Percentiles rank a stretch among this genome's conserved stretches.
phyloP scores from a whole-genome alignment of 2,329 filamentous ascomycete species.

The Cladosporium halotolerans region DNA sequence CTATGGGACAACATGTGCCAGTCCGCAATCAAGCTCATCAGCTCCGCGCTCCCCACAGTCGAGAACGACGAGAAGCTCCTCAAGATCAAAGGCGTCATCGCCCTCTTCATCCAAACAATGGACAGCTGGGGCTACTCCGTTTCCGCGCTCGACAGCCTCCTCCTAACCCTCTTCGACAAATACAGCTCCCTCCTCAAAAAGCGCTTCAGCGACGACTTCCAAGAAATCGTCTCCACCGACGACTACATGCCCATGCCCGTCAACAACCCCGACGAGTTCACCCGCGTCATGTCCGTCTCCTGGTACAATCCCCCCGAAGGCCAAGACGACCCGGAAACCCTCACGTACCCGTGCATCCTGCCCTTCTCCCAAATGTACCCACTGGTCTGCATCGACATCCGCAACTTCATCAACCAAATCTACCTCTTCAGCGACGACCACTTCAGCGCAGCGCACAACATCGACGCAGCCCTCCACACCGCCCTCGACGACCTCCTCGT shows the following conservation, averaged over 20 bases:
- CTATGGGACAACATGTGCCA: constrained; percentile 98
- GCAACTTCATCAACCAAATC: constrained; percentile 96
- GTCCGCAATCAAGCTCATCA: constrained; percentile 73
- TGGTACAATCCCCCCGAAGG: constrained; percentile 71
- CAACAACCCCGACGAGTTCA: constrained; percentile 81
- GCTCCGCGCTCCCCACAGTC: constrained; percentile 70
- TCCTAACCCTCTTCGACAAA: constrained; percentile 86
- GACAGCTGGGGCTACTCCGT: constrained; percentile 92
- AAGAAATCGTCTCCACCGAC: constrained; percentile 84
- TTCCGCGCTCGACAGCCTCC: constrained; percentile 69
- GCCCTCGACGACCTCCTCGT: constrained; percentile 92
- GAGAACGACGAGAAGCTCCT: constrained; percentile 81
- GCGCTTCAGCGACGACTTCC: constrained; percentile 91
- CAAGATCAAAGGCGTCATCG: constrained; percentile 91
- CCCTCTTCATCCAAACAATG: constrained; percentile 97
- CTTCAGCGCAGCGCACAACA: constrained; percentile 81
- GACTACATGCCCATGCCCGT: constrained; percentile 99
- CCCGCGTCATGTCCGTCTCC: constrained; percentile 90
- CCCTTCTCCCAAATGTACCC: constrained; percentile 99
- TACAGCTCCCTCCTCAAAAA: constrained; percentile 87
- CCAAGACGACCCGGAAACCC: constrained; percentile 61
- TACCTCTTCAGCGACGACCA: constrained; percentile 97
- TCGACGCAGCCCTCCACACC: constrained; percentile 82
- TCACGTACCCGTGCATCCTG: constrained; percentile 82
- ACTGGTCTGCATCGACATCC: constrained; percentile 93